Conservation (phyloP, 2,329 filamentous ascomycete genomes). For the Xylaria polymorpha region DNA sequence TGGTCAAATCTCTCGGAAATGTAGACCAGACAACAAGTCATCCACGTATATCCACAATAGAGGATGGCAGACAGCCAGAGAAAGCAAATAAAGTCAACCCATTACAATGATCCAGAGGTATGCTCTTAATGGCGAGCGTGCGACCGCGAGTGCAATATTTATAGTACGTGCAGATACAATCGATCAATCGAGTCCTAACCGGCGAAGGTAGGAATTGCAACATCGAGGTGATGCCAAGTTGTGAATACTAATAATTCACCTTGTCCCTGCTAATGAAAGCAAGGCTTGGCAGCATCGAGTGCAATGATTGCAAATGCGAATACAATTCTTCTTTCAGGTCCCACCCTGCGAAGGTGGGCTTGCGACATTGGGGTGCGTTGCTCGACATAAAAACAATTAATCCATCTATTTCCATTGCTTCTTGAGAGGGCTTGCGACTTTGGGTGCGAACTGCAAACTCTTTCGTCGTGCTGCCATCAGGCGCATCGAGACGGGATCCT, state of each 20-base stretch:
- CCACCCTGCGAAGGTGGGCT: slow-evolving; percentile 19
- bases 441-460: slow-evolving; percentile 81
- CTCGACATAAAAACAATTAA: slow-evolving; percentile 15
- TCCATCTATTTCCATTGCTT: slow-evolving; percentile 61
- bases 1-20: not conserved
- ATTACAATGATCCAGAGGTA: slow-evolving; percentile 14
- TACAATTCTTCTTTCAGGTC: slow-evolving; percentile 15
- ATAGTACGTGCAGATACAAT: slow-evolving; percentile 21
- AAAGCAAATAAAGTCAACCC: slow-evolving; percentile 16
- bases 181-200: slow-evolving; percentile 20
- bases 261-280: slow-evolving; percentile 21
- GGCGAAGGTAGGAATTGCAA: slow-evolving; percentile 32
- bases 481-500: slow-evolving; percentile 69
- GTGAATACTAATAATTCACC: slow-evolving; percentile 22
- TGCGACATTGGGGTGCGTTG: slow-evolving; percentile 21
- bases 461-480: slow-evolving; percentile 79
- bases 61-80: slow-evolving; percentile 14
- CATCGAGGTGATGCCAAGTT: slow-evolving; percentile 17
- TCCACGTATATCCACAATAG: not conserved
- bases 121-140: slow-evolving; percentile 7
- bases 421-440: slow-evolving; percentile 77
- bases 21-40: not conserved
- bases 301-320: slow-evolving; percentile 28
- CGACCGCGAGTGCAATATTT: slow-evolving; percentile 18
- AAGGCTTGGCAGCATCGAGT: slow-evolving; percentile 20